These are phyloP conservation scores for Saturnispora halmiae DNA, from an alignment of 805 yeast genomes.

Conservation along the genomic window DNA sequence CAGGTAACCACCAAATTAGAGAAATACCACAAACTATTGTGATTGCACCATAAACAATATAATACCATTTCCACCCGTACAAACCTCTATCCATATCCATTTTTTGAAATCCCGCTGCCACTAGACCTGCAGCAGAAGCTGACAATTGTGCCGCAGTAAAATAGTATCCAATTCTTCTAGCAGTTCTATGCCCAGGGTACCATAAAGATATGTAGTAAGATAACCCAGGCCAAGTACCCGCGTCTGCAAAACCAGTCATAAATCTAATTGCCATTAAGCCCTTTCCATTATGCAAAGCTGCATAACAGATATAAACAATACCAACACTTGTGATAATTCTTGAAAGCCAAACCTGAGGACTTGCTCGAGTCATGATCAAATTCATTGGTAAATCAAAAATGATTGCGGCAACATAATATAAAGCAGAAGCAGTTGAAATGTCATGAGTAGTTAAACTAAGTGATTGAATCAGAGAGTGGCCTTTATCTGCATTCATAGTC, in stretches of 20 bases:
- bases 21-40: slow-evolving; percentile 56
- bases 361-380: slow-evolving; percentile 67
- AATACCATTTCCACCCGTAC: slow-evolving; percentile 85
- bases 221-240: slow-evolving; percentile 90
- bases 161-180: slow-evolving; percentile 77
- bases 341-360: slow-evolving; percentile 80
- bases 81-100: slow-evolving; percentile 64
- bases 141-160: slow-evolving; percentile 89
- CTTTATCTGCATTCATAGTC: slow-evolving; percentile 60
- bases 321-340: slow-evolving; percentile 75
- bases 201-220: slow-evolving; percentile 74
- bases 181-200: slow-evolving; percentile 73
- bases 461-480: slow-evolving; percentile 51
- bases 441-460: slow-evolving; percentile 47
- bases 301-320: slow-evolving; percentile 64
- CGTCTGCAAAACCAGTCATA: slow-evolving; percentile 67
- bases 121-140: slow-evolving; percentile 82
- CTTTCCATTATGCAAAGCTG: slow-evolving; percentile 43
- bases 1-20: slow-evolving; percentile 80
- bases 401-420: slow-evolving; percentile 75
- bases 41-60: slow-evolving; percentile 63
- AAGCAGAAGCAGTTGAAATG: slow-evolving; percentile 66
- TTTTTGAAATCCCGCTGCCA: slow-evolving; percentile 79
- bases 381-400: slow-evolving; percentile 86
- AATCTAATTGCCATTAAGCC: slow-evolving; percentile 68